A percentile compares a stretch with the other conserved stretches of the same genome.
These are phyloP conservation scores for Mariannaea elegans DNA, from an alignment of 2,329 filamentous ascomycete species.

Conservation along the genomic window DNA sequence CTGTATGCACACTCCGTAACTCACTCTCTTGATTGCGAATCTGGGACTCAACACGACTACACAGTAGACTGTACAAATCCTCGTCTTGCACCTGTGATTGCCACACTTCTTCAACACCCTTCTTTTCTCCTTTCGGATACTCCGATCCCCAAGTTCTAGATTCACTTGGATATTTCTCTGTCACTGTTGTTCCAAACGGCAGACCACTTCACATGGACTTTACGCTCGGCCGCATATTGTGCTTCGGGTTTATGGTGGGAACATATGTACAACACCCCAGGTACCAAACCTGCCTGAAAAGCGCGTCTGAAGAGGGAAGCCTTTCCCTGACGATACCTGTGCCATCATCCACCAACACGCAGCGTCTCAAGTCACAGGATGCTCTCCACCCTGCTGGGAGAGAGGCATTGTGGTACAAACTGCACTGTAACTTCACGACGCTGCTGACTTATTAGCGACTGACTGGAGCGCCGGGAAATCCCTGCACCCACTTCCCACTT, in stretches of 20 bases:
- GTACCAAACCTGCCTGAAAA: not conserved
- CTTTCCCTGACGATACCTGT: conserved; percentile 12
- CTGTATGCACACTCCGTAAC: too few relatives aligned
- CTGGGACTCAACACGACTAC: too few relatives aligned
- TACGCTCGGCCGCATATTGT: too few relatives aligned
- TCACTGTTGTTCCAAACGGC: too few relatives aligned
- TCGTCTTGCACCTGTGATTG: not conserved
- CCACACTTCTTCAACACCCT: not conserved
- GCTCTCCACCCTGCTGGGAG: conserved; percentile 10
- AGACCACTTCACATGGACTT: too few relatives aligned
- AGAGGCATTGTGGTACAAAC: conserved; percentile 10
- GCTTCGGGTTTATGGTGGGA: too few relatives aligned
- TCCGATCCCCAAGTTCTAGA: conserved; percentile 1
- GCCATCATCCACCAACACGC: not conserved
- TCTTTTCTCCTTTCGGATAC: conserved; percentile 11
- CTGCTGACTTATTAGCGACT: not conserved
- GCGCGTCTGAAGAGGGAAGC: conserved; percentile 25
- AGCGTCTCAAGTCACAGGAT: conserved; percentile 4
- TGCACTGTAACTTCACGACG: not conserved
- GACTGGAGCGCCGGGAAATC: conserved; percentile 9
- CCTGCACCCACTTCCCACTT: not conserved
- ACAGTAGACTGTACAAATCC: too few relatives aligned
- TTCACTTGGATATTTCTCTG: not conserved
- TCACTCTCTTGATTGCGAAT: too few relatives aligned
- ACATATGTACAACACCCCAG: too few relatives aligned